Conservation (phyloP, 2,329 filamentous ascomycete genomes). For the Claviceps digitariae region DNA sequence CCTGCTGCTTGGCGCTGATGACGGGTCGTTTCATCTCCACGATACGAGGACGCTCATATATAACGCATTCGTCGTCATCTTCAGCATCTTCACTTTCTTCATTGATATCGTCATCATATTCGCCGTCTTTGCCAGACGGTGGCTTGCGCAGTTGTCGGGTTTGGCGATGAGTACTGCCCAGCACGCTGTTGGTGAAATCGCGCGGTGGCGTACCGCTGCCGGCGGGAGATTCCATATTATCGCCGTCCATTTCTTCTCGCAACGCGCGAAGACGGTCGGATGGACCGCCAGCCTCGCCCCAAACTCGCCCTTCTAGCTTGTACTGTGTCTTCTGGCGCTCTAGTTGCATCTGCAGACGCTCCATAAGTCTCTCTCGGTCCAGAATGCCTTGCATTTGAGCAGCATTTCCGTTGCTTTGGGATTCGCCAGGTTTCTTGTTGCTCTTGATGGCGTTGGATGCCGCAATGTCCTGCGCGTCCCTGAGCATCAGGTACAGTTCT, state of each 20-base stretch:
- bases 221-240: conserved; percentile 31
- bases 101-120: conserved; percentile 24
- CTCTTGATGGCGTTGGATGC: conserved; percentile 63
- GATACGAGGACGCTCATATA: conserved; percentile 68
- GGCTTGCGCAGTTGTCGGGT: conserved; percentile 44
- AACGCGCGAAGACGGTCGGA: conserved; percentile 86
- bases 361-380: conserved; percentile 85
- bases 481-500: conserved; percentile 95
- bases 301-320: conserved; percentile 87
- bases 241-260: conserved; percentile 83
- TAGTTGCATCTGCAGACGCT: conserved; percentile 84
- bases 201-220: conserved; percentile 38
- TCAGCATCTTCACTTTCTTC: conserved; percentile 40
- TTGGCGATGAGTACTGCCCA: conserved; percentile 56
- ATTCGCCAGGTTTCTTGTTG: conserved; percentile 27
- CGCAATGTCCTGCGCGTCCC: conserved; percentile 91
- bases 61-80: conserved; percentile 37
- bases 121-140: conserved; percentile 10
- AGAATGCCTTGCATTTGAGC: conserved; percentile 81
- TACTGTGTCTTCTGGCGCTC: conserved; percentile 96
- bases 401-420: conserved; percentile 51
- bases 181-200: conserved; percentile 57
- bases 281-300: conserved; percentile 69
- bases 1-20: conserved; percentile 50
- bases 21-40: conserved; percentile 65